Base-by-base conservation (phyloP, 208 protist species). In the Leishmania gerbilli region DNA sequence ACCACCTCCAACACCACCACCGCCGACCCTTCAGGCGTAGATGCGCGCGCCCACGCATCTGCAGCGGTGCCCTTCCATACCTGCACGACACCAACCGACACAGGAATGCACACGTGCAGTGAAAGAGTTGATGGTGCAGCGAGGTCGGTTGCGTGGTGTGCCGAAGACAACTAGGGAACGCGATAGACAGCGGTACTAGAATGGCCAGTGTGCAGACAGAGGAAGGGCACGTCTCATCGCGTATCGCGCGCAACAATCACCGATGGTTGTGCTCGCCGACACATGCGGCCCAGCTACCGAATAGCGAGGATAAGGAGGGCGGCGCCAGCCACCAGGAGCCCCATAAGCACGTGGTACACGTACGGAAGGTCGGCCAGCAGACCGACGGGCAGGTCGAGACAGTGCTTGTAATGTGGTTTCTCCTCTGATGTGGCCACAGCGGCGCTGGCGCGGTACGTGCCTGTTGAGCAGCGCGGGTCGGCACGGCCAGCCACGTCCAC, bases 331-430 rank as follows among this genome's bases (percentile, higher is more conserved):
- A 89, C 86, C 31, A 96, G 85, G 67, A 97, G 82, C 8, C 62
- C 68, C 82, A 93, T 89, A 56, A 96, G 77, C 1, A 76, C 68
- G 40, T 51, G 64, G 77, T 97, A 95, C 27, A 96, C 91, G 42
- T 91, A 80, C 7, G 89, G 87, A 19, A 95, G 74, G 49, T 93
- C 87, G 1, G 75, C 77, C 24, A 97, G 83, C 27, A 91, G 47
- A 37, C 87, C 91, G 62, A 94, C 86, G 19, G 93, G 93, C 67
- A 95, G 87, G 64, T 82, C 78, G 42, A 79, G 31, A 74, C 93
- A 97, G 37, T 62, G 31, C 60, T 75, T 76, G 37, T 81, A 64
- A 21, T 40, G 21, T 42, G 37, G 11, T 3, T 47, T 6, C 13
- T 34, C 67, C 34, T 11, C 40, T 71, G 80, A 31, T 47, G 45